Percentiles rank a stretch among this genome's conserved stretches.
These are phyloP conservation scores for Colletotrichum magnum DNA, from an alignment of 2,329 filamentous ascomycete species.

Conservation along the genomic window DNA sequence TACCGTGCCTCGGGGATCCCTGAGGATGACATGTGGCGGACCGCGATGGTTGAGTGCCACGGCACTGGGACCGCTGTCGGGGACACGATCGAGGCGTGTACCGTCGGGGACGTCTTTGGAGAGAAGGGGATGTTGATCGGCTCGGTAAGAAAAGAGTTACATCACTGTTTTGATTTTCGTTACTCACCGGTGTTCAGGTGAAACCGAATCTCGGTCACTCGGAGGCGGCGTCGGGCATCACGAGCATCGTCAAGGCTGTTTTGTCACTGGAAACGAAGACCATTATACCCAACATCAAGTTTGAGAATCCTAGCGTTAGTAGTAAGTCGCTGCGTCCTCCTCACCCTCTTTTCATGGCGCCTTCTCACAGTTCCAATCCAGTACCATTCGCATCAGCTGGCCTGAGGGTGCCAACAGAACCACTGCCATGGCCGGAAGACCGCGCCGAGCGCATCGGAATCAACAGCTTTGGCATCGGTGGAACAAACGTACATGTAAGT, in stretches of 20 bases:
- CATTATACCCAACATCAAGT: conserved; percentile 42
- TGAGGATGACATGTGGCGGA: conserved; percentile 44
- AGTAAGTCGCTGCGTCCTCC: not conserved
- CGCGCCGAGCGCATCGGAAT: conserved; percentile 49
- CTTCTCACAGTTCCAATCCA: not conserved
- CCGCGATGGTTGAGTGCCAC: conserved; percentile 54
- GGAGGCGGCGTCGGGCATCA: conserved; percentile 51
- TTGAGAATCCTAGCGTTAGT: conserved; percentile 35
- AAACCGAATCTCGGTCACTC: conserved; percentile 57
- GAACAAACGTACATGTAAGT: conserved; percentile 52
- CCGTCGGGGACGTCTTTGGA: conserved; percentile 51
- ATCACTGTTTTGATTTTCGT: no score
- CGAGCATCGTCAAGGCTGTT: conserved; percentile 50
- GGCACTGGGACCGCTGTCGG: conserved; percentile 57
- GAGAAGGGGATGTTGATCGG: conserved; percentile 46
- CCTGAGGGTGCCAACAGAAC: conserved; percentile 46
- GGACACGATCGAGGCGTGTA: conserved; percentile 56
- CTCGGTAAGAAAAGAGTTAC: conserved; percentile 34
- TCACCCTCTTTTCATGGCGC: not conserved
- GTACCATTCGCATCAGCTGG: conserved; percentile 44
- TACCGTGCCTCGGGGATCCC: conserved; percentile 45
- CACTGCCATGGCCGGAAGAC: conserved; percentile 45
- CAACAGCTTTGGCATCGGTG: conserved; percentile 57
- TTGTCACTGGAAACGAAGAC: conserved; percentile 42
- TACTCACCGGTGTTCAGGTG: conserved; percentile 41